A percentile compares a stretch with the other conserved stretches of the same genome.
Evolutionary conservation across 768 basidiomycete species (phyloP).

Genomic region (Trametes cingulata): DNA sequence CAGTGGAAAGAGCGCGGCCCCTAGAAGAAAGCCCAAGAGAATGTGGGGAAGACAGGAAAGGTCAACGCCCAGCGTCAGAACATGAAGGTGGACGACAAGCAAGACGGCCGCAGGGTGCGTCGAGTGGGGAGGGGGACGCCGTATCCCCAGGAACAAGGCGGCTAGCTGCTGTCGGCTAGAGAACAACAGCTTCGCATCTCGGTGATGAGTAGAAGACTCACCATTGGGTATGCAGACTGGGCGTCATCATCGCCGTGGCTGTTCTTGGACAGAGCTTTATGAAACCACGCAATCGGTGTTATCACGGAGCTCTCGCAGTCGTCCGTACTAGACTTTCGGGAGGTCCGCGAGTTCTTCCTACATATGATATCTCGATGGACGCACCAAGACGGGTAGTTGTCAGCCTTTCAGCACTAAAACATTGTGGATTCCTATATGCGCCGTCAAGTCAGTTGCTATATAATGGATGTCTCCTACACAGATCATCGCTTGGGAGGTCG

Average conservation of each 20-base stretch:
- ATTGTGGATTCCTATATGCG: no score
- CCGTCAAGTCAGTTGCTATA: no score
- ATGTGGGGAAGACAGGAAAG: not conserved
- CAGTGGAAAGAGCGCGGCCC: not conserved
- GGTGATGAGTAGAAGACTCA: not conserved
- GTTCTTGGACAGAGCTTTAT: slow-evolving; percentile 1
- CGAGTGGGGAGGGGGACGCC: slow-evolving; percentile 7
- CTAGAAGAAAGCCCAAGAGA: not conserved
- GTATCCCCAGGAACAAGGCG: slow-evolving; percentile 10
- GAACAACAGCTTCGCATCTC: not conserved
- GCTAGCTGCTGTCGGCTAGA: slow-evolving; percentile 4
- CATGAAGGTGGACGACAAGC: slow-evolving; percentile 23
- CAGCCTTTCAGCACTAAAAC: no score
- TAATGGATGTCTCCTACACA: no score
- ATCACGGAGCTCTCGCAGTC: not conserved
- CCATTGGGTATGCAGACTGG: slow-evolving; percentile 1
- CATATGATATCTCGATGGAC: no score
- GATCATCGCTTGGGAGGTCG: no score
- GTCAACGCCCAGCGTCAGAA: slow-evolving; percentile 25
- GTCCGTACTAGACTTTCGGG: not conserved
- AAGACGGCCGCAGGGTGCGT: not conserved
- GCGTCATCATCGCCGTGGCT: slow-evolving; percentile 10
- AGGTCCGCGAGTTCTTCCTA: no score
- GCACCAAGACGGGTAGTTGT: no score
- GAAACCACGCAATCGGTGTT: not conserved